Evolutionary conservation across 2,329 filamentous ascomycete species (phyloP), one percentile per base, ranked within the genome.

Genomic region (Pseudogymnoascus sp.): DNA sequence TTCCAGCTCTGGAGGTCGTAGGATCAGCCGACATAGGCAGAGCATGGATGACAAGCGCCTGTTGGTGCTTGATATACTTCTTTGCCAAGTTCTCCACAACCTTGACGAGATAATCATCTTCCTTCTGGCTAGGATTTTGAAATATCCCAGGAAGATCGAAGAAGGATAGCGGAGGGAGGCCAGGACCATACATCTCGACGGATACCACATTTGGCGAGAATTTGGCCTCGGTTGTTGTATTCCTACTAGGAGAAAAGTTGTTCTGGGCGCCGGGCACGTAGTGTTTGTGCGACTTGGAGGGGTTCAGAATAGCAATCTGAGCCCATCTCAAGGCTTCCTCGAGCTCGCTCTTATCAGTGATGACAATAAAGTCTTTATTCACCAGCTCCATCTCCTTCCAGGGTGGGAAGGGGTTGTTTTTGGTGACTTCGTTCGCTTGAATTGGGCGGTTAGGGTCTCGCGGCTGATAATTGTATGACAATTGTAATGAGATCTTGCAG

Each of bases 141-240:
- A 96, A 93, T 0, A 96, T 85, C 0, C 92, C 92, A 0, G 92
- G 92, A 0, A 96, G 80, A 65, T 96, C 92, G 65, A 90, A 93
- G 69, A 96, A 96, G 0, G 88, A 91, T 0, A 96, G 73, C 5
- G 90, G 86, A 0, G 90, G 88, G 0, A 93, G 80, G 0, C 79
- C 80, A 0, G 89, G 88, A 0, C 88, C 88, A 0, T 85, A 85
- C 26, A 96, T 91, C 61, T 91, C 84, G 0, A 96, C 78, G 0
- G 87, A 83, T 0, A 96, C 87, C 0, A 92, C 82, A 67, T 96
- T 96, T 0, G 92, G 92, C 0, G 88, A 91, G 67, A 96, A 96
- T 7, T 89, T 86, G 0, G 88, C 85, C 4, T 83, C 75, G 0
- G 80, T 79, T 7, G 80, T 79, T 7, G 1, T 76, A 73, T 1